These are phyloP conservation scores for Aspergillus ochraceus DNA, from an alignment of 2,329 filamentous ascomycete species.

Conservation along the genomic window DNA sequence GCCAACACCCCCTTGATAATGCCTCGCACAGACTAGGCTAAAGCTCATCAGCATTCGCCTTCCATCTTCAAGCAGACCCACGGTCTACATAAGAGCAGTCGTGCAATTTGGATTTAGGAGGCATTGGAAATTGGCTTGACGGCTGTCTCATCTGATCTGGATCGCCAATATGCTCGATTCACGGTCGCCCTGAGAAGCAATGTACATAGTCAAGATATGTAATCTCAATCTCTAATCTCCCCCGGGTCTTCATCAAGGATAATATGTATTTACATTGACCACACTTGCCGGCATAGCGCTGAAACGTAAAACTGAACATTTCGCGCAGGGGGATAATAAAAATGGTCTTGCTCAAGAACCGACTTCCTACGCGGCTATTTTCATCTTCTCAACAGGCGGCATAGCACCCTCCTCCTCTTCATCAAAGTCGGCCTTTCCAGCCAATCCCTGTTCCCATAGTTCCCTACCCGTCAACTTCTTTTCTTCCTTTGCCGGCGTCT, in stretches of 20 bases:
- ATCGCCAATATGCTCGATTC: background rate
- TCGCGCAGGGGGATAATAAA: slow-evolving; percentile 8
- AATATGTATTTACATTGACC: background rate
- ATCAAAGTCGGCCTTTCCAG: slow-evolving; percentile 64
- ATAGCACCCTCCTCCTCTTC: slow-evolving; percentile 65
- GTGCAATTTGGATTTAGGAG: no score
- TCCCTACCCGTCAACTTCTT: slow-evolving; percentile 70
- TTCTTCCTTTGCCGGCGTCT: slow-evolving; percentile 64
- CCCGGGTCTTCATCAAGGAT: background rate
- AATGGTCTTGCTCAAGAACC: background rate
- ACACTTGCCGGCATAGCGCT: background rate
- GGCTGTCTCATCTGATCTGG: background rate
- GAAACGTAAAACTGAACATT: background rate
- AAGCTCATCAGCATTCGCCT: background rate
- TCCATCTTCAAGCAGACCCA: background rate
- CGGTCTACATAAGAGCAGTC: no score
- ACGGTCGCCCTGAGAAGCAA: background rate
- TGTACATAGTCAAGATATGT: background rate
- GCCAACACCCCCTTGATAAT: background rate
- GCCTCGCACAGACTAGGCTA: background rate
- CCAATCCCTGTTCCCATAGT: slow-evolving; percentile 75
- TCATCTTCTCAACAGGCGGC: slow-evolving; percentile 66
- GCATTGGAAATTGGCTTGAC: background rate
- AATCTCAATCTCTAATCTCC: background rate
- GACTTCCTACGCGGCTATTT: slow-evolving; percentile 58